Evolutionary conservation across 441 rosid genomes (phyloP), one percentile per base, ranked within the genome.

Genomic region (Populus hybrid): DNA sequence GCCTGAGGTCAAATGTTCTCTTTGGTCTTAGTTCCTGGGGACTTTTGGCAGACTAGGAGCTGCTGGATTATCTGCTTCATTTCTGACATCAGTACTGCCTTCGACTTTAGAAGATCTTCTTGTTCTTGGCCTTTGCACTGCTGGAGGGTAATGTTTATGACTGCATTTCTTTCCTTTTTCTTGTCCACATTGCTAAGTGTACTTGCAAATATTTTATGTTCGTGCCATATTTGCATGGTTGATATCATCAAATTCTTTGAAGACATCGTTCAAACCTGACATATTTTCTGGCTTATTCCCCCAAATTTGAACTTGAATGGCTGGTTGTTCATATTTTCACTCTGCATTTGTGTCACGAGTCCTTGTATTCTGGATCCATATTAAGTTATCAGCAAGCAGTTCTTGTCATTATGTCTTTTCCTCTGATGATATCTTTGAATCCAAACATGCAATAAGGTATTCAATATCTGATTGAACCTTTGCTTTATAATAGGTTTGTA

Each of bases 101-200:
- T 84, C 95, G 59, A 93, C 95, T 67, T 73, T 92, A 79, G 99
- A 93, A 83, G 98, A 92, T 89, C 97, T 95, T 84, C 97, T 93
- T 40, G 97, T 93, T 63, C 92, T 93, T 54, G 93, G 94, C 75
- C 88, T 95, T 76, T 95, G 97, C 83, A 92, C 98, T 21, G 96
- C 97, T 76, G 98, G 97, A 84, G 99, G 99, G 98, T 95, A 90
- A 76, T 63, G 42, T 71, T 16, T 24, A 24, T 24, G 24, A 24
- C 24, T 24, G 24, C 24, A 26, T 21, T 24, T 14, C 35, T 3
- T 10, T 35, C 54, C 8, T 24, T 14, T 3, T 42, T 57, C 38
- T 71, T 59, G 18, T 68, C 57, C 32, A 34, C 68, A 12, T 67
- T 75, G 54, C 78, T 77, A 67, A 46, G 64, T 71, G 36, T 21